A percentile compares a stretch with the other conserved stretches of the same genome.
These are phyloP conservation scores for Vaccinium vitisidaea DNA, from an alignment of 148 eudicot species.

Conservation along the genomic window DNA sequence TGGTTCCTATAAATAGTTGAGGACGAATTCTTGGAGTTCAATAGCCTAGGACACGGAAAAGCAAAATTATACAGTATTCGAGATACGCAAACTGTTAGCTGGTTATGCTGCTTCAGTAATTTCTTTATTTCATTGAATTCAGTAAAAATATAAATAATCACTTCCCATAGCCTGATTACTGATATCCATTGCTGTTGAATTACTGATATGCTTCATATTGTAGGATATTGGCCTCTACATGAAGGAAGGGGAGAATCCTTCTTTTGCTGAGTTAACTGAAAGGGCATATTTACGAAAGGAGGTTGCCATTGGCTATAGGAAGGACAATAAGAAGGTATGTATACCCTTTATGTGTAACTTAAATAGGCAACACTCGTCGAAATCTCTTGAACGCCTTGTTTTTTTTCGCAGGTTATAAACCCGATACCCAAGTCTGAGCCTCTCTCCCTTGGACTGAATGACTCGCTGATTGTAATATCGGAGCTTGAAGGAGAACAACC, in stretches of 20 bases:
- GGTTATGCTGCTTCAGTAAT: neutral
- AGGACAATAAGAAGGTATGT: constrained; percentile 66
- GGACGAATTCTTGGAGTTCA: neutral
- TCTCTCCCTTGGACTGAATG: constrained; percentile 53
- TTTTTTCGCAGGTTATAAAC: constrained; percentile 69
- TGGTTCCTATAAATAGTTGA: neutral
- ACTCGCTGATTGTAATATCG: constrained; percentile 84
- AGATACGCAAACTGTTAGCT: neutral
- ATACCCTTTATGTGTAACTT: neutral
- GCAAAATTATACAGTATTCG: neutral
- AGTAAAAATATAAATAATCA: no score
- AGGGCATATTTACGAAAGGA: constrained; percentile 78
- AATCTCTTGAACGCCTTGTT: neutral
- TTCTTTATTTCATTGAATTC: neutral
- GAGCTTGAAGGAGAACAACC: constrained; percentile 95
- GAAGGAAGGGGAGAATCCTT: constrained; percentile 75
- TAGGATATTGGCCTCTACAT: constrained; percentile 81
- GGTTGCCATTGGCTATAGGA: constrained; percentile 90
- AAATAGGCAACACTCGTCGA: neutral
- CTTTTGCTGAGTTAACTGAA: constrained; percentile 79
- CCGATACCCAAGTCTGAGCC: constrained; percentile 80
- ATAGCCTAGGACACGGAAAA: neutral
- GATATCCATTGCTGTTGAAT: neutral
- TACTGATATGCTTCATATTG: constrained; percentile 4
- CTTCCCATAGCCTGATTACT: neutral